Conservation (phyloP, 441 rosid genomes). For the Populus hybrid region DNA sequence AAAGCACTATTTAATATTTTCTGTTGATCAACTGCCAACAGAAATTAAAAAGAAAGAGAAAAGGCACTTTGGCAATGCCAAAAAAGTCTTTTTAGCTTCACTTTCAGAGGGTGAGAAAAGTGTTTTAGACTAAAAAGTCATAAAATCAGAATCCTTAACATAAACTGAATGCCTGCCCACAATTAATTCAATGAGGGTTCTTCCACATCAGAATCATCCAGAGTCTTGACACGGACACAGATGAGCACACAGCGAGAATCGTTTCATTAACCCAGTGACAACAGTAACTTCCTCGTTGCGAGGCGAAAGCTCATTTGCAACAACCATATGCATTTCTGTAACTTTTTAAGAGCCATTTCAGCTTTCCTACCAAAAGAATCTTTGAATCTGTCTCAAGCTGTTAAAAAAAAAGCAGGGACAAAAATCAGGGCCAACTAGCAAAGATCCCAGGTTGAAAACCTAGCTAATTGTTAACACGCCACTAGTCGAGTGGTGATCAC, state of each 20-base stretch:
- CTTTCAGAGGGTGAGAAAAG: not conserved
- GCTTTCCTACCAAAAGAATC: conserved; percentile 84
- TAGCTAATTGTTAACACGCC: not conserved
- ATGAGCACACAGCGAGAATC: no score
- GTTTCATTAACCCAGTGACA: conserved; percentile 44
- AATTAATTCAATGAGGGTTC: conserved; percentile 63
- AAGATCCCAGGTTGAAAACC: not conserved
- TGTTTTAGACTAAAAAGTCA: conserved; percentile 13
- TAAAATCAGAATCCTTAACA: conserved; percentile 38
- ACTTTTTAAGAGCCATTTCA: conserved; percentile 53
- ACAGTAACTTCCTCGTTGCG: conserved; percentile 50
- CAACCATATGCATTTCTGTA: conserved; percentile 69
- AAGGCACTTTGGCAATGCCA: not conserved
- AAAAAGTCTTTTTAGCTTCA: not conserved
- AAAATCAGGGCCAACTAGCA: not conserved
- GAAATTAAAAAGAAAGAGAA: not conserved
- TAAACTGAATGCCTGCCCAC: conserved; percentile 55
- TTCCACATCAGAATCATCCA: conserved; percentile 64
- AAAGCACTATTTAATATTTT: not conserved
- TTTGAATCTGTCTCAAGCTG: conserved; percentile 92
- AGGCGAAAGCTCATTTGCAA: conserved; percentile 54
- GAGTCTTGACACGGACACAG: no score
- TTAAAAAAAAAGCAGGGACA: not conserved
- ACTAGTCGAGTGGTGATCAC: not conserved
- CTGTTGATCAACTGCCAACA: not conserved